phyloP scores from a whole-genome alignment of 495 filamentous ascomycete species.

The Penicillium taxi region DNA sequence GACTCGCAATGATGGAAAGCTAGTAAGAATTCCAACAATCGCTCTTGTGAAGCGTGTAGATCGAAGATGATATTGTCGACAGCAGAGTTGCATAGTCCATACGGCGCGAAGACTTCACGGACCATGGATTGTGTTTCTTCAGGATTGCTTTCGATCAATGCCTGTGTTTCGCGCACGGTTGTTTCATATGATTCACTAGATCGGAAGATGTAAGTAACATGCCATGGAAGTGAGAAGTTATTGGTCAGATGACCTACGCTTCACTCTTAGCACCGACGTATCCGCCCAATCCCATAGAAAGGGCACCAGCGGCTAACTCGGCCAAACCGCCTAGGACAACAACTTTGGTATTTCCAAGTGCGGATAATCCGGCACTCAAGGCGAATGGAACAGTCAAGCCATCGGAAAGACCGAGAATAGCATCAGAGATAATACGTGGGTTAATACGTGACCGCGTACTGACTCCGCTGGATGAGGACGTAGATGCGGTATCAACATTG shows the following conservation, averaged over 20 bases:
- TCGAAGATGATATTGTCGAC: constrained; percentile 37
- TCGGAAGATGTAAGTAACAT: constrained; percentile 4
- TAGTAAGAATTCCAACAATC: constrained; percentile 49
- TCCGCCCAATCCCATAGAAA: constrained; percentile 51
- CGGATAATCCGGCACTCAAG: constrained; percentile 46
- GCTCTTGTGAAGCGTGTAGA: constrained; percentile 37
- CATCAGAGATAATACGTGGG: constrained; percentile 49
- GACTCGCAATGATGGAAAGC: constrained; percentile 48
- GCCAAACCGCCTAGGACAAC: constrained; percentile 49
- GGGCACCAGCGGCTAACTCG: constrained; percentile 48
- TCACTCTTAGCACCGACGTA: constrained; percentile 64
- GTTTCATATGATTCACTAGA: constrained; percentile 42
- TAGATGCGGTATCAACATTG: too few species aligned
- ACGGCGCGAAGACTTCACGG: constrained; percentile 43
- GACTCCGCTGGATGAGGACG: constrained; percentile 23
- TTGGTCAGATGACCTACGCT: constrained; percentile 42
- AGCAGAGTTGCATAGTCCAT: constrained; percentile 36
- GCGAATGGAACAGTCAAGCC: constrained; percentile 53
- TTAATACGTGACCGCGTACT: constrained; percentile 35
- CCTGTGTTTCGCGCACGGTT: constrained; percentile 37
- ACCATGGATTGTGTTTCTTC: constrained; percentile 36
- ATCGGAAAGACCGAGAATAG: constrained; percentile 53
- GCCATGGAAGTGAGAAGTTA: constrained; percentile 9
- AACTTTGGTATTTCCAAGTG: constrained; percentile 44
- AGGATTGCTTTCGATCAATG: constrained; percentile 32